Conservation (phyloP, 306 rosid species). For the Alnus rubra region DNA sequence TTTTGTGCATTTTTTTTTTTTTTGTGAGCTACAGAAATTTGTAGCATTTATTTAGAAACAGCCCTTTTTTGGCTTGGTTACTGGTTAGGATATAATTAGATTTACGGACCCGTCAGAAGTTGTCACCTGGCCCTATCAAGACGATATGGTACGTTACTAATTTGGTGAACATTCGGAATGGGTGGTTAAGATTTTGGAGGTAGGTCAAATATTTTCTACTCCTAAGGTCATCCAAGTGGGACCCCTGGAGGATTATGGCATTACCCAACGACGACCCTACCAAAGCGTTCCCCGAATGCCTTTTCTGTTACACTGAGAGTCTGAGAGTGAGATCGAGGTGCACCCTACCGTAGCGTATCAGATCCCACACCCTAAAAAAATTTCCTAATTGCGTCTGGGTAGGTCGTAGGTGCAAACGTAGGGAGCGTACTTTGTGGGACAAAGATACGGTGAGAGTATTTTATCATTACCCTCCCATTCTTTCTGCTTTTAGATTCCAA, state of each 20-base stretch:
- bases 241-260: conserved; percentile 3
- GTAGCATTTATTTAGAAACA: neutral
- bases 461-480: neutral
- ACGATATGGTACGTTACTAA: conserved; percentile 24
- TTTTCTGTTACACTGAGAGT: conserved; percentile 18
- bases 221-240: conserved; percentile 39
- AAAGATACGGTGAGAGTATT: conserved; percentile 22
- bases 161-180: conserved; percentile 34
- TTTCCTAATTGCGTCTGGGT: conserved; percentile 12
- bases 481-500: neutral
- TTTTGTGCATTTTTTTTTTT: neutral
- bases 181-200: conserved; percentile 61
- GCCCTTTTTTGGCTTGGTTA: too few species aligned
- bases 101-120: conserved; percentile 24
- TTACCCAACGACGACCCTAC: neutral
- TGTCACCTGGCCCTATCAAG: conserved; percentile 32
- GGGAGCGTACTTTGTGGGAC: conserved; percentile 30
- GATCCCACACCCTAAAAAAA: too few species aligned
- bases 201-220: conserved; percentile 49
- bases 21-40: neutral
- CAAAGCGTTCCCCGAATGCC: neutral
- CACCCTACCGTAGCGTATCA: conserved; percentile 18
- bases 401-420: conserved; percentile 17
- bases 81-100: neutral
- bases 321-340: neutral